Evolutionary conservation across 1,139 yeast genomes (phyloP).

Genomic region (Yamadazyma siamensis): DNA sequence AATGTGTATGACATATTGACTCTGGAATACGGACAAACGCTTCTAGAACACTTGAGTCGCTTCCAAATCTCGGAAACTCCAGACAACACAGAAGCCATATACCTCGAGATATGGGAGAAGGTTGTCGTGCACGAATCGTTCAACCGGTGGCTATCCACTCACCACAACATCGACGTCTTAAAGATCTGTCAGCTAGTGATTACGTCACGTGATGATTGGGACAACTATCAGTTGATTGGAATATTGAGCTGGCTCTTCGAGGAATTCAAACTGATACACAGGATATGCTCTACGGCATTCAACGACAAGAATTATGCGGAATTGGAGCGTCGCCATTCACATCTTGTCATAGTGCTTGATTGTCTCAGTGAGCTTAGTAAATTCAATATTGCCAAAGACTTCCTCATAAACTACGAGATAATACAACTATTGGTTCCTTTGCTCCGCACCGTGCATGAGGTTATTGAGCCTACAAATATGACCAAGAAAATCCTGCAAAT

Average conservation of each 20-base stretch:
- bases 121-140: constrained; percentile 7
- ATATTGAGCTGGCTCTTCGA: constrained; percentile 55
- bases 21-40: constrained; percentile 1
- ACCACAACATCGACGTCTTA: constrained; percentile 9
- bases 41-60: constrained; percentile 6
- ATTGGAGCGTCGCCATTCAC: constrained; percentile 17
- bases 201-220: constrained; percentile 52
- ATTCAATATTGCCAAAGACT: constrained; percentile 50
- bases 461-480: constrained; percentile 35
- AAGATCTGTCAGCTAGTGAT: constrained; percentile 10
- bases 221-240: constrained; percentile 46
- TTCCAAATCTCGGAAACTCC: constrained; percentile 6
- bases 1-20: constrained; percentile 7
- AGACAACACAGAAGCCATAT: constrained; percentile 2
- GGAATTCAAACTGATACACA: constrained; percentile 25
- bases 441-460: constrained; percentile 47
- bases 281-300: constrained; percentile 8
- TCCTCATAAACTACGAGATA: constrained; percentile 49
- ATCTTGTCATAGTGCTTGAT: constrained; percentile 38
- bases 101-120: constrained; percentile 5
- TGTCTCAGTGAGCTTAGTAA: constrained; percentile 50
- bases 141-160: constrained; percentile 10
- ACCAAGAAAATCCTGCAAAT: constrained; percentile 25
- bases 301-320: constrained; percentile 10
- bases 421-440: constrained; percentile 43